Evolutionary conservation across 2,329 filamentous ascomycete genomes (phyloP), one percentile per base, ranked within the genome.

Genomic region (Epichloe aotearoae): DNA sequence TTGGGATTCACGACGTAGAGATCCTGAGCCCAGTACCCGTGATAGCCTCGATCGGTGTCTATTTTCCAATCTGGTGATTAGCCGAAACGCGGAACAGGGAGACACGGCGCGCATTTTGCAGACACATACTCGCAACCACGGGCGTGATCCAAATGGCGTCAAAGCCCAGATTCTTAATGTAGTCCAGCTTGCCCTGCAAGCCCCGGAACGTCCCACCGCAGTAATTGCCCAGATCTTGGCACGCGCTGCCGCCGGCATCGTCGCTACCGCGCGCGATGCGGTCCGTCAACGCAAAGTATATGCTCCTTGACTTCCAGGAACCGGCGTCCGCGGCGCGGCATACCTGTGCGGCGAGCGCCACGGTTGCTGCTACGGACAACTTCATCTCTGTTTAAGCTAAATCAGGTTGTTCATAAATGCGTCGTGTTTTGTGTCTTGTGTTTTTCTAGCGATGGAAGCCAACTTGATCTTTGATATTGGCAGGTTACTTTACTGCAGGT

Each of bases 201-300:
- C 81, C 81, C 49, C 68, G 63, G 59, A 76, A 84, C 1, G 75
- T 79, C 15, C 81, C 81, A 40, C 79, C 79, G 56, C 81, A 84
- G 62, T 82, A 83, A 26, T 62, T 60, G 30, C 63, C 58, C n/a
- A 72, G 62, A 37, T 66, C 57, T 7, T 64, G 57, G 57, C 74
- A 77, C 1, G 64, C 52, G 20, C 62, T 65, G n/a, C 72, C 70
- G 4, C 67, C 71, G 4, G 66, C 69, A 20, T 71, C 73, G 54
- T 69, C 65, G 23, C 46, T 52, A 3, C 64, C 69, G 8, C 71
- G 70, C 4, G 75, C 77, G 52, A 77, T 72, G 1, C 78, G 73
- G 58, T 80, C 77, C 3, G 77, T 79, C 56, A 82, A 62, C 38
- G 74, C 71, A 64, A 80, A 77, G 60, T 81, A 81, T 50, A 80